A percentile compares a stretch with the other conserved stretches of the same genome.
These are phyloP conservation scores for Sugiyamaella lignohabitans DNA, from an alignment of 805 yeast species.

Conservation along the genomic window DNA sequence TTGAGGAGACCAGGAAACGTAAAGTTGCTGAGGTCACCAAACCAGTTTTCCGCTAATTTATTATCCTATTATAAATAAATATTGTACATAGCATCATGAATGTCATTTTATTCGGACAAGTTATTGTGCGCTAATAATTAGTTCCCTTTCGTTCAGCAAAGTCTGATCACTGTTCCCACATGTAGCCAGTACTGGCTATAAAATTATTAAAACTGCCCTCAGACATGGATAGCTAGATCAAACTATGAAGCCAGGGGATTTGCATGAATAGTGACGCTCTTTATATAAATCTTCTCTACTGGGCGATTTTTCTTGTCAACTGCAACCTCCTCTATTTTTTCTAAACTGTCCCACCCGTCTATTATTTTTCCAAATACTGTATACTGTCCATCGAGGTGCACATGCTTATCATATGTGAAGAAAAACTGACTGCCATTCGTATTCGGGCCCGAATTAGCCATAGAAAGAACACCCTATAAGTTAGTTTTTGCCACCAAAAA, in stretches of 20 bases:
- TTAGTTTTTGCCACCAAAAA: neutral
- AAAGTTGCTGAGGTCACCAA: constrained; percentile 41
- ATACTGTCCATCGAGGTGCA: constrained; percentile 71
- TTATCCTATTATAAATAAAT: constrained; percentile 6
- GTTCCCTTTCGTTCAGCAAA: too few relatives aligned
- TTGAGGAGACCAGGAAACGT: constrained; percentile 83
- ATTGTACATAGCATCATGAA: constrained; percentile 11
- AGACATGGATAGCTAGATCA: too few relatives aligned
- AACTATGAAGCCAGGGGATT: constrained; percentile 38
- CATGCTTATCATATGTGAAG: constrained; percentile 66
- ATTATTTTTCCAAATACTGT: constrained; percentile 67
- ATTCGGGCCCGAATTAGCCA: constrained; percentile 93
- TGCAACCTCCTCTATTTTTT: constrained; percentile 51
- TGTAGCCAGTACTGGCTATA: too few relatives aligned
- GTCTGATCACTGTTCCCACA: too few relatives aligned
- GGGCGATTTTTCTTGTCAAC: constrained; percentile 41
- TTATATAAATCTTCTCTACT: constrained; percentile 27
- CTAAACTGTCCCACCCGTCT: constrained; percentile 40
- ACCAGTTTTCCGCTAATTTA: constrained; percentile 23
- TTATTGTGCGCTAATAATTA: too few relatives aligned
- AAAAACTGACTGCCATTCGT: constrained; percentile 90
- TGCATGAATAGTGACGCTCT: constrained; percentile 36
- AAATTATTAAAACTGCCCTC: too few relatives aligned
- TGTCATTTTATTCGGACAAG: too few relatives aligned
- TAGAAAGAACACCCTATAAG: constrained; percentile 56